phyloP scores from a whole-genome alignment of 2,329 filamentous ascomycete species.

The Talaromyces verruculosus region DNA sequence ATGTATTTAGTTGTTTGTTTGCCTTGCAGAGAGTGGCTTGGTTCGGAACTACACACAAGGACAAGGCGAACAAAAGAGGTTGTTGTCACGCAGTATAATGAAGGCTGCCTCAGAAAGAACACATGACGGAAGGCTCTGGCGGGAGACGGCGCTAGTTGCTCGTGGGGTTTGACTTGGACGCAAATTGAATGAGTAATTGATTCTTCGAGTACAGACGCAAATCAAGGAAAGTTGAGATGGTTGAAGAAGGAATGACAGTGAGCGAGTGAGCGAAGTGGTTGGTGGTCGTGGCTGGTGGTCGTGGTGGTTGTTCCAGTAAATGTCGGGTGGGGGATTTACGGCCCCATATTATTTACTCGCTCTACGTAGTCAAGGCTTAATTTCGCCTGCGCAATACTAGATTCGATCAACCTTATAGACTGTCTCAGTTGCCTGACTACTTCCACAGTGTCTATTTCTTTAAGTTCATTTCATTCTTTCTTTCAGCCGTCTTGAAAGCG shows the following conservation, averaged over 20 bases:
- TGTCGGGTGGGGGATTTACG: slow-evolving; percentile 3
- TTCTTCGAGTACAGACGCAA: background rate
- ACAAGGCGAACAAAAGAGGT: slow-evolving; percentile 4
- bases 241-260: slow-evolving; percentile 1
- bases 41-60: background rate
- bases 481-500: too few relatives aligned
- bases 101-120: slow-evolving; percentile 17
- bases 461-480: too few relatives aligned
- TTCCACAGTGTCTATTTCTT: background rate
- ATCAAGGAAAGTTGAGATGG: background rate
- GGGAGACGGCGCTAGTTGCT: background rate
- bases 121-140: slow-evolving; percentile 15
- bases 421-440: background rate
- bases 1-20: background rate
- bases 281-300: background rate
- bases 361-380: slow-evolving; percentile 3
- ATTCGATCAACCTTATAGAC: background rate
- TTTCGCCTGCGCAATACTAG: background rate
- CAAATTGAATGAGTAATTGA: background rate
- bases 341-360: background rate
- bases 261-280: background rate
- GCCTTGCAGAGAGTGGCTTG: slow-evolving; percentile 2
- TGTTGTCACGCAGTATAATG: slow-evolving; percentile 4
- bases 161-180: background rate
- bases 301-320: background rate